Percentiles rank a stretch among this genome's conserved stretches.
phyloP scores from a whole-genome alignment of 768 basidiomycete species.

The Kwoniella sp. region DNA sequence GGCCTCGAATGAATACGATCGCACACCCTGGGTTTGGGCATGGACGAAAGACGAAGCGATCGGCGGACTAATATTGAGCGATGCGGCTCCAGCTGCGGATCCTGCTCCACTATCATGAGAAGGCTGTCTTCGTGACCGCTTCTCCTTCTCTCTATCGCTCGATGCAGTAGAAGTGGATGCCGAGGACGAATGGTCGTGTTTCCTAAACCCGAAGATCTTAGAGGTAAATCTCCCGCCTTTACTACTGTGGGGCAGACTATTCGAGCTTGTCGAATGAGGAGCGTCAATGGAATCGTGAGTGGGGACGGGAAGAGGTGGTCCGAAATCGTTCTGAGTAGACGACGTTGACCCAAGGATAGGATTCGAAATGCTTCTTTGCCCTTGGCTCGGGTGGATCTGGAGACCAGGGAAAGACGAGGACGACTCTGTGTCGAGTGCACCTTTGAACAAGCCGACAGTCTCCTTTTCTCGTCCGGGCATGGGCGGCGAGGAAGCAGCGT shows the following conservation, averaged over 20 bases:
- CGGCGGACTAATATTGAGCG: conserved; percentile 20
- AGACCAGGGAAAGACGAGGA: conserved; percentile 22
- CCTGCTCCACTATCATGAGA: conserved; percentile 11
- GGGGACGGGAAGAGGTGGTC: neutral
- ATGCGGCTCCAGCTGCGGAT: neutral
- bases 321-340: conserved; percentile 12
- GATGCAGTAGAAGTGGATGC: neutral
- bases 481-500: conserved; percentile 8
- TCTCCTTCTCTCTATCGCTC: conserved; percentile 1
- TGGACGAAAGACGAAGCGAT: conserved; percentile 17
- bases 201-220: conserved; percentile 15
- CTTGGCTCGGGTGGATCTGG: neutral
- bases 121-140: conserved; percentile 12
- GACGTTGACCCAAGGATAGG: conserved; percentile 10
- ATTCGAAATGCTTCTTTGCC: conserved; percentile 15
- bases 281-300: neutral
- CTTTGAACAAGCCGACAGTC: conserved; percentile 26
- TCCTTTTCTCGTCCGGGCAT: conserved; percentile 10
- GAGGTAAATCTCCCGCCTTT: conserved; percentile 14
- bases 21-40: neutral
- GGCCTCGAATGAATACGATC: neutral
- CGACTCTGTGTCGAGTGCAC: conserved; percentile 11
- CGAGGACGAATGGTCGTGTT: conserved; percentile 11
- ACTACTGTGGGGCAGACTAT: neutral
- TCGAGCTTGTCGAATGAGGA: neutral